Evolutionary conservation across 2,329 filamentous ascomycete species (phyloP), one percentile per base, ranked within the genome.

Genomic region (Penicillium sp.): DNA sequence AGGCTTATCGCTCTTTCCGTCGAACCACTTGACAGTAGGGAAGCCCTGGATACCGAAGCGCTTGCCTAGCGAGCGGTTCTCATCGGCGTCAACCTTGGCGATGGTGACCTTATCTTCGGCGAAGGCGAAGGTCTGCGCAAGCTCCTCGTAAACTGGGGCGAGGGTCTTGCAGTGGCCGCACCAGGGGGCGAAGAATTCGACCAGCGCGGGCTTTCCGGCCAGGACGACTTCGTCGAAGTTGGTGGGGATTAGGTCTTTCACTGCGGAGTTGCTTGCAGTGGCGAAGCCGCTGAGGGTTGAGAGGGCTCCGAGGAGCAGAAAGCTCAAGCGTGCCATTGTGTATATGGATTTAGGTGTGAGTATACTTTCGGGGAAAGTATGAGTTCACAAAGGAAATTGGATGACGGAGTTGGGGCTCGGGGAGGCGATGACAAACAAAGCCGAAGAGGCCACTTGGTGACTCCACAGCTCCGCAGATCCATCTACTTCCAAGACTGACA

Each of bases 161-260:
- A 99, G 89, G 72, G 81, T 96, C 85, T 97, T 97, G 91, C 94
- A 99, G 83, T 99, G 94, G 33, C 94, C 96, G 73, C 94, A 99
- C 94, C 94, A 99, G 25, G 93, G 93, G 35, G 94, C 94, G 73
- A 96, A 97, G 85, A 99, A 99, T 77, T 97, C 93, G 68, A 97
- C 92, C 27, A 99, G 87, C 0, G 94, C 93, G 43, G 94, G 93
- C 82, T 96, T 97, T 77, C 92, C 92, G 45, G 90, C 86, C 60
- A 96, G 83, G 63, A 96, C 91, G 55, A 96, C 83, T 48, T 88
- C 80, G 81, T 97, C 93, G 76, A 99, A 99, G 82, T 97, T 99
- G 69, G 82, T 81, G 55, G 93, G 92, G 59, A 89, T 87, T 61
- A 99, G 88, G 76, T 97, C 93, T 68, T 96, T 82, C 63, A 99